Percentiles rank a stretch among this genome's conserved stretches.
Evolutionary conservation across 2,329 filamentous ascomycete species (phyloP).

Genomic region (Ophiocordyceps australis): DNA sequence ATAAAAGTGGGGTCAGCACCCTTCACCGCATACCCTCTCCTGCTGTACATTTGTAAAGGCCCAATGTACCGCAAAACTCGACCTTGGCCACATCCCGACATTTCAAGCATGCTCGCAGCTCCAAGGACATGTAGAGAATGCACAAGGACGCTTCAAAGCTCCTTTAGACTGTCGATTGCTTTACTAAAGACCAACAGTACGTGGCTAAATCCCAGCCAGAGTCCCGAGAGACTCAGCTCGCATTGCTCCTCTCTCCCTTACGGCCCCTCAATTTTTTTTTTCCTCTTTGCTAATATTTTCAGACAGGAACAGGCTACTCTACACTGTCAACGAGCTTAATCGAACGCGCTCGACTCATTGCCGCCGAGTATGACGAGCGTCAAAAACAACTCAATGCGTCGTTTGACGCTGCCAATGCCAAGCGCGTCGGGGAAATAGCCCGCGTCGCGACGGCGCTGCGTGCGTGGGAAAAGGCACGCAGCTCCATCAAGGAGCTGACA

Average conservation of each 20-base stretch:
- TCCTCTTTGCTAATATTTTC: slow-evolving; percentile 2
- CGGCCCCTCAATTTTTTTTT: no score
- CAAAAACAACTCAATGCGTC: slow-evolving; percentile 26
- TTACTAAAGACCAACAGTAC: slow-evolving; percentile 15
- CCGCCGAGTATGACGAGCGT: slow-evolving; percentile 38
- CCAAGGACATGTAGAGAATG: slow-evolving; percentile 19
- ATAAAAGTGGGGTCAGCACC: no score
- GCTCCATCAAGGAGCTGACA: slow-evolving; percentile 33
- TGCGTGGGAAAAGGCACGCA: slow-evolving; percentile 36
- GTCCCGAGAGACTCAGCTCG: slow-evolving; percentile 1
- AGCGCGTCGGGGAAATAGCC: slow-evolving; percentile 42
- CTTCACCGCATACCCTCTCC: no score
- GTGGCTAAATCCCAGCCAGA: not conserved
- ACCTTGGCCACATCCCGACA: not conserved
- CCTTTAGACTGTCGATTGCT: slow-evolving; percentile 8
- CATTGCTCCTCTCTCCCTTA: no score
- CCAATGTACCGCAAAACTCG: not conserved
- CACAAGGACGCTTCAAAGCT: slow-evolving; percentile 10
- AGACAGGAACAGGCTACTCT: slow-evolving; percentile 1
- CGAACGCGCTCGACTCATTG: slow-evolving; percentile 36
- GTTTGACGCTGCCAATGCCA: slow-evolving; percentile 39
- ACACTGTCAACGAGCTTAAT: slow-evolving; percentile 35
- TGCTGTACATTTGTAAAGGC: no score
- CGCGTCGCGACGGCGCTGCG: slow-evolving; percentile 36
- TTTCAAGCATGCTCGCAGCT: slow-evolving; percentile 11